Base-by-base conservation (phyloP, 163 green algal species). In the Trebouxiophyceae sp. region DNA sequence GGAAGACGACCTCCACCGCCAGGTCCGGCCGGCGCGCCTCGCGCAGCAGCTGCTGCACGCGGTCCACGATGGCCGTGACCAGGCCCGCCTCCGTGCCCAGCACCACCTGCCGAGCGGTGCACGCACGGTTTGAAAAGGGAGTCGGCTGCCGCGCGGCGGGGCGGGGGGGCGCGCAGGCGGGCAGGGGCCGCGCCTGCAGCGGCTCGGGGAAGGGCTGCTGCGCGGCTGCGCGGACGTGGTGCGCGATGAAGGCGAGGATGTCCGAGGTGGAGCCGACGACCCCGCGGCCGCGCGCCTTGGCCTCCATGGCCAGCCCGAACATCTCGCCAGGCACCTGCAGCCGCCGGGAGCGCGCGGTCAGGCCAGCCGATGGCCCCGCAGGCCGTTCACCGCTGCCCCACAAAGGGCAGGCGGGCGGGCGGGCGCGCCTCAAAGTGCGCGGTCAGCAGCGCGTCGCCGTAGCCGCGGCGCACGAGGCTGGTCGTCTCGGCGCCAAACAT, bases 21-120 rank as follows among this genome's bases (percentile, higher is more conserved):
- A 99, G 70, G 54, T 89, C 85, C 0, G 29, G n/a, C 7, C 84
- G 78, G 3, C 67, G 70, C 7, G 79, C 63, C 16, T 66, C 62
- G 1, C 28, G 61, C 60, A 93, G 73, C 84, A 93, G 77, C 44
- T 29, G 45, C 58, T 86, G 76, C 72, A 97, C 93, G 70, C 82
- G 86, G 54, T 86, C 74, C 68, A 98, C 93, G 70, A 99, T 98
- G 65, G 76, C 85, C 2, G 94, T 99, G 63, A 98, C 84, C 94
- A 99, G 98, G 65, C 94, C 94, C 3, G 86, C 81, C 84, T 99
- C 94, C 2, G 94, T 99, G 45, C 94, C 94, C 70, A 99, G 84
- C 56, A 99, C 88, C 74, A 99, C 95, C 75, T 88, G 79, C 59
- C 96, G 24, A 50, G 39, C 39, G 12, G 8, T 50, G 12, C 39